Percentiles rank a stretch among this genome's conserved stretches.
Conservation (phyloP, 2,329 filamentous ascomycete genomes). For the Pseudopithomyces maydicus region DNA sequence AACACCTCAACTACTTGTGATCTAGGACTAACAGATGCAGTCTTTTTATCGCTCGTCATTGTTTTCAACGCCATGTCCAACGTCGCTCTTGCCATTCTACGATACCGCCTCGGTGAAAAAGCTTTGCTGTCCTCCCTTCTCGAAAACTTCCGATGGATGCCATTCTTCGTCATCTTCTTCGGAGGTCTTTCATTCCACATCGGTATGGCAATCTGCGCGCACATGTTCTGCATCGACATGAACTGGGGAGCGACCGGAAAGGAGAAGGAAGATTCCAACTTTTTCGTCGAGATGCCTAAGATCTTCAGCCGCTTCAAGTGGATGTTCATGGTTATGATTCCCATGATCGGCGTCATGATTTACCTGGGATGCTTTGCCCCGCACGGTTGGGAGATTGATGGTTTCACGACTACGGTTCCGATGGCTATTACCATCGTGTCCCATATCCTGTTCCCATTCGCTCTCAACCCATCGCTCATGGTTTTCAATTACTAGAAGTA, state of each 20-base stretch:
- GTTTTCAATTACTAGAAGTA: slow-evolving; percentile 70
- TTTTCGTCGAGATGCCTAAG: slow-evolving; percentile 82
- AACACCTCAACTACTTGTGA: not conserved
- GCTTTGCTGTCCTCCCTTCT: slow-evolving; percentile 55
- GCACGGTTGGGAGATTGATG: slow-evolving; percentile 55
- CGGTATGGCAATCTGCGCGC: slow-evolving; percentile 74
- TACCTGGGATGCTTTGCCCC: slow-evolving; percentile 72
- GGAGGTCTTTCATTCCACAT: slow-evolving; percentile 81
- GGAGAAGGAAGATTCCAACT: slow-evolving; percentile 80
- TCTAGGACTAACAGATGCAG: slow-evolving; percentile 50
- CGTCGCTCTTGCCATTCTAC: slow-evolving; percentile 63
- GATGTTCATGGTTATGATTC: slow-evolving; percentile 67
- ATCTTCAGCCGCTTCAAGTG: slow-evolving; percentile 77
- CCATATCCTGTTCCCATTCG: slow-evolving; percentile 72
- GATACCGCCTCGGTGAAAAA: slow-evolving; percentile 64
- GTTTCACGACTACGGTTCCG: slow-evolving; percentile 70
- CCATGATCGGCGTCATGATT: slow-evolving; percentile 65
- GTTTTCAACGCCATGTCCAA: slow-evolving; percentile 68
- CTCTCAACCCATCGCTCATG: slow-evolving; percentile 75
- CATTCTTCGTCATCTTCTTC: slow-evolving; percentile 75
- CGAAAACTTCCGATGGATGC: slow-evolving; percentile 67
- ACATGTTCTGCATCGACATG: slow-evolving; percentile 88
- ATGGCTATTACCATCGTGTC: slow-evolving; percentile 69
- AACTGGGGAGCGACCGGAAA: slow-evolving; percentile 83
- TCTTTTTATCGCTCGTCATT: slow-evolving; percentile 64